These are phyloP conservation scores for Saururus chinensis DNA, from an alignment of 164 flowering plant genomes.

Conservation along the genomic window DNA sequence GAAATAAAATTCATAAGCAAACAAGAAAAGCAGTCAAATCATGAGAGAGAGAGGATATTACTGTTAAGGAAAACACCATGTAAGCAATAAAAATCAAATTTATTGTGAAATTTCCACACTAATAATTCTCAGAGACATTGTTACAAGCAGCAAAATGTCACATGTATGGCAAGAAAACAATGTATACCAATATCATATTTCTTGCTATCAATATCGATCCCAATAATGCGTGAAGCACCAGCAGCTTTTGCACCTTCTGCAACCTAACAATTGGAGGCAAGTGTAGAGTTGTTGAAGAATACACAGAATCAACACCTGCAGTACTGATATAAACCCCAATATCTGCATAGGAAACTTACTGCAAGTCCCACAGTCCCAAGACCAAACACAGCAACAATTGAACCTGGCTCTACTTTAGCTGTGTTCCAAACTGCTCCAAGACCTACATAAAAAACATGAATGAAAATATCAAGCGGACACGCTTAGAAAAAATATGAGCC, in stretches of 20 bases:
- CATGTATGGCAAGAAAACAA: neutral
- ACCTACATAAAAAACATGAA: constrained; percentile 27
- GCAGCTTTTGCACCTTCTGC: constrained; percentile 98
- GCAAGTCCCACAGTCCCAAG: constrained; percentile 99
- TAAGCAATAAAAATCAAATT: too few relatives aligned
- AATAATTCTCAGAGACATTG: too few relatives aligned
- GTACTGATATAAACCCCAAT: neutral
- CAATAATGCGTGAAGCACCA: constrained; percentile 96
- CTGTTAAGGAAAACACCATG: too few relatives aligned
- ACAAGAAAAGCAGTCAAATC: too few relatives aligned
- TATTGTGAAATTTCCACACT: too few relatives aligned
- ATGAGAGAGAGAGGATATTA: too few relatives aligned
- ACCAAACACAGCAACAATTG: constrained; percentile 94
- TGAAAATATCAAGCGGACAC: neutral
- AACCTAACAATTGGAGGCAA: constrained; percentile 35
- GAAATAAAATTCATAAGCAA: too few relatives aligned
- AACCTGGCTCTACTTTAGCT: constrained; percentile 96
- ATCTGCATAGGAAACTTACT: constrained; percentile 30
- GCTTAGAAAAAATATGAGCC: too few relatives aligned
- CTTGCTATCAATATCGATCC: constrained; percentile 84
- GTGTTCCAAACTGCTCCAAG: constrained; percentile 99
- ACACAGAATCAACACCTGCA: neutral
- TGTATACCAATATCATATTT: constrained; percentile 65
- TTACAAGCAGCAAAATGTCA: neutral
- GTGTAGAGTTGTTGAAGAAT: neutral